Evolutionary conservation across 2,329 filamentous ascomycete genomes (phyloP).

Genomic region (Paramyrothecium roridum): DNA sequence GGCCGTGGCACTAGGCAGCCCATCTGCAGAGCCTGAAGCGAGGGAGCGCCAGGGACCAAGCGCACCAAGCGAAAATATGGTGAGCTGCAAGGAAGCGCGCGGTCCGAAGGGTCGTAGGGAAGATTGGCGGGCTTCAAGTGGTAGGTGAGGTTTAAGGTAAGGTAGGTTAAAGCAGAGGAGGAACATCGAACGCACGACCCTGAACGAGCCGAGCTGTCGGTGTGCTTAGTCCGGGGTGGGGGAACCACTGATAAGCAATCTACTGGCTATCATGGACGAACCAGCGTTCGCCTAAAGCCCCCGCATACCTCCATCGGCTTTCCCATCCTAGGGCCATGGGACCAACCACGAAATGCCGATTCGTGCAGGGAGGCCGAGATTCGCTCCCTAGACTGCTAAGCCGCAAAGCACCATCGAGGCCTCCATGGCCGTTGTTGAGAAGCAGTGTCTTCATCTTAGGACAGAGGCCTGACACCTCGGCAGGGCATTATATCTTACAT

Average conservation of each 20-base stretch:
- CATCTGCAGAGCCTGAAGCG: neutral
- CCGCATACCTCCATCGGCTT: neutral
- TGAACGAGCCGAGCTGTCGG: neutral
- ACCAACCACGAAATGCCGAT: too few species aligned
- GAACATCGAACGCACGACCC: neutral
- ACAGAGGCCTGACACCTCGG: too few species aligned
- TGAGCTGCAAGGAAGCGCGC: neutral
- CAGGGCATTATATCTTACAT: too few species aligned
- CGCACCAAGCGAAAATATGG: too few species aligned
- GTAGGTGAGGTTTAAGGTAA: neutral
- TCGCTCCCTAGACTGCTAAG: too few species aligned
- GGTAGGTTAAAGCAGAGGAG: neutral
- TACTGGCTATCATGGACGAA: neutral
- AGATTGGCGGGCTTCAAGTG: neutral
- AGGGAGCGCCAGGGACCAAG: too few species aligned
- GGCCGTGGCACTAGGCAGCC: neutral
- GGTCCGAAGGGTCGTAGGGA: too few species aligned
- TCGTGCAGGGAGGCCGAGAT: too few species aligned
- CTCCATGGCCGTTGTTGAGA: too few species aligned
- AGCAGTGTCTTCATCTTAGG: too few species aligned
- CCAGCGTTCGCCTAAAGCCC: neutral
- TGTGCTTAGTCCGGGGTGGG: neutral
- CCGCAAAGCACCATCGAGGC: too few species aligned
- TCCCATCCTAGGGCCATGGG: too few species aligned
- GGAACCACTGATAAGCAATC: neutral